These are phyloP conservation scores for Xanthoconium stramineum DNA, from an alignment of 768 basidiomycete genomes.

Conservation along the genomic window DNA sequence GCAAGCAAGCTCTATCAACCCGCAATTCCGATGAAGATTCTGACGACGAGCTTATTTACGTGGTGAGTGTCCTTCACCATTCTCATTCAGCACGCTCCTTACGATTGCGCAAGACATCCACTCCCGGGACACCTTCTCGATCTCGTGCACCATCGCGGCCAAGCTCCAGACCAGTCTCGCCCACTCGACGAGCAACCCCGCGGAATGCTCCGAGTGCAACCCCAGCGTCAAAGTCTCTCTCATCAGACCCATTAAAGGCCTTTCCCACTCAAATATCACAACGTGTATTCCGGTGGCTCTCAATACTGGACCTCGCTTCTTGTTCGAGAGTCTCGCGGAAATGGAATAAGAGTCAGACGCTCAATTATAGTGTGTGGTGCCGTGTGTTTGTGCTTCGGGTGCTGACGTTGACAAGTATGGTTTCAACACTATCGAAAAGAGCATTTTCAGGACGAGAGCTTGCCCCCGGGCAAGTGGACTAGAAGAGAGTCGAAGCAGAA, in stretches of 20 bases:
- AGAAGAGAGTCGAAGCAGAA: slow-evolving; percentile 92
- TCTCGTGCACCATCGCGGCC: slow-evolving; percentile 55
- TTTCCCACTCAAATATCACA: slow-evolving; percentile 84
- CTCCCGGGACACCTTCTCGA: slow-evolving; percentile 64
- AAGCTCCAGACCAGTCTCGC: slow-evolving; percentile 43
- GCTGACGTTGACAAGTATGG: slow-evolving; percentile 62
- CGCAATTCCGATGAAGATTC: slow-evolving; percentile 45
- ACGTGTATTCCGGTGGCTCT: slow-evolving; percentile 63
- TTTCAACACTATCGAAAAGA: slow-evolving; percentile 89
- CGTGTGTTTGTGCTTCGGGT: background rate
- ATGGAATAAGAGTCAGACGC: slow-evolving; percentile 85
- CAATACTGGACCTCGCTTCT: slow-evolving; percentile 63
- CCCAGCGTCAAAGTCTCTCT: slow-evolving; percentile 19
- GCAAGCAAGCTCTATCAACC: slow-evolving; percentile 15
- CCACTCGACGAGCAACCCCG: slow-evolving; percentile 18
- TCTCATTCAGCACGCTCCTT: slow-evolving; percentile 5
- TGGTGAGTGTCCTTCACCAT: slow-evolving; percentile 44
- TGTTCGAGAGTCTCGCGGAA: slow-evolving; percentile 81
- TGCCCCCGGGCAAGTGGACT: slow-evolving; percentile 86
- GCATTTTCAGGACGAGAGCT: slow-evolving; percentile 75
- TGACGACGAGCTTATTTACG: slow-evolving; percentile 67
- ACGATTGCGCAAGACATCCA: slow-evolving; percentile 47
- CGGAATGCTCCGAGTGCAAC: slow-evolving; percentile 28
- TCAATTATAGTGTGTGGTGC: slow-evolving; percentile 74
- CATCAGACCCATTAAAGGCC: slow-evolving; percentile 58